A percentile compares a stretch with the other conserved stretches of the same genome.
Conservation (phyloP, 2,329 filamentous ascomycete species). For the Cylindrodendrum hubeiense region DNA sequence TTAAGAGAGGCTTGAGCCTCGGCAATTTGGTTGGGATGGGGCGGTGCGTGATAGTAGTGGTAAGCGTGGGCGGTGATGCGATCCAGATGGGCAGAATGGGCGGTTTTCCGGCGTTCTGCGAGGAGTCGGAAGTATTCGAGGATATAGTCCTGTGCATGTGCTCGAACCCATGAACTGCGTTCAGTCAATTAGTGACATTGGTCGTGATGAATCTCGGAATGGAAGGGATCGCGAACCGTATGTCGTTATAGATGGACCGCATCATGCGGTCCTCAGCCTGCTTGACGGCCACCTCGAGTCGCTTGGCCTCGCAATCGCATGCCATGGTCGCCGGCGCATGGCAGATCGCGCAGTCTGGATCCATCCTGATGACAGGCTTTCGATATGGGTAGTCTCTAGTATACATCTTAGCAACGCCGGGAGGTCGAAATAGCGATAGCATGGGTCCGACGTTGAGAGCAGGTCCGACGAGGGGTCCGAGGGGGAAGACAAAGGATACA, state of each 20-base stretch:
- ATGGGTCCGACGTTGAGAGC: conserved; percentile 27
- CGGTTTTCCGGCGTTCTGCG: conserved; percentile 70
- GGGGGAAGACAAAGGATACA: conserved; percentile 16
- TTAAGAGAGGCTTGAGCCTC: conserved; percentile 76
- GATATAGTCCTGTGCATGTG: conserved; percentile 76
- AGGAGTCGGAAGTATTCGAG: conserved; percentile 74
- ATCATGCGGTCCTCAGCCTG: conserved; percentile 75
- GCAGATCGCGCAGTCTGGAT: conserved; percentile 78
- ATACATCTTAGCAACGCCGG: conserved; percentile 63
- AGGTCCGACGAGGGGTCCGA: conserved; percentile 25
- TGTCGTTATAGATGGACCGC: conserved; percentile 71
- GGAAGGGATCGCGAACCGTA: conserved; percentile 62
- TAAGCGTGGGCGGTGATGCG: conserved; percentile 67
- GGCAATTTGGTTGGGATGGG: conserved; percentile 72
- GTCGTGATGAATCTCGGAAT: conserved; percentile 2
- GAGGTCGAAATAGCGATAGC: conserved; percentile 35
- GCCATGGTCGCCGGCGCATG: conserved; percentile 67
- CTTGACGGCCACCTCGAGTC: conserved; percentile 71
- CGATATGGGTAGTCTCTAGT: conserved; percentile 59
- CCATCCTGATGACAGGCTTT: conserved; percentile 71
- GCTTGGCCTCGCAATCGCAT: conserved; percentile 76
- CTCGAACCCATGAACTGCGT: conserved; percentile 71
- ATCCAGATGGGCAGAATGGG: conserved; percentile 68
- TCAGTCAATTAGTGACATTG: conserved; percentile 27
- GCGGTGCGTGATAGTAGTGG: conserved; percentile 68